A percentile compares a stretch with the other conserved stretches of the same genome.
These are phyloP conservation scores for Torulaspora indica DNA, from an alignment of 805 yeast species.

Conservation along the genomic window DNA sequence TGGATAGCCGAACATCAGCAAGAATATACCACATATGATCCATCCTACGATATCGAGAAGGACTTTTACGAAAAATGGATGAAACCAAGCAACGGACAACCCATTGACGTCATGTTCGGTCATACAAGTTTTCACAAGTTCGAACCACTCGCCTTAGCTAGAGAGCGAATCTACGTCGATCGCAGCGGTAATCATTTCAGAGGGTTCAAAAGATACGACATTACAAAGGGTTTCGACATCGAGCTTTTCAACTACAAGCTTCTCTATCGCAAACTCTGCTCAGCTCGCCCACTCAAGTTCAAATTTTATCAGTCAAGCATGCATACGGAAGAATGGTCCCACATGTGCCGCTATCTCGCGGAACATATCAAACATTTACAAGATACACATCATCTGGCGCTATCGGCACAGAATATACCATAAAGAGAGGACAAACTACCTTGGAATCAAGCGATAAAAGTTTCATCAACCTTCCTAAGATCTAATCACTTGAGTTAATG, in stretches of 20 bases:
- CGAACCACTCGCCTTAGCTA: conserved; percentile 32
- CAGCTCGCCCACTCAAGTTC: conserved; percentile 15
- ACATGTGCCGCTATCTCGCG: conserved; percentile 23
- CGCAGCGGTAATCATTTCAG: conserved; percentile 27
- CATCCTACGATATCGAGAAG: conserved; percentile 14
- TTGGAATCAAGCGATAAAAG: too few species aligned
- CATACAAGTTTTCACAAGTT: conserved; percentile 39
- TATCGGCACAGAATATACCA: neutral
- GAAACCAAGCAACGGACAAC: conserved; percentile 10
- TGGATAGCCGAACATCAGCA: conserved; percentile 11
- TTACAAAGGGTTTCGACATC: conserved; percentile 24
- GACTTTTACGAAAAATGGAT: conserved; percentile 15
- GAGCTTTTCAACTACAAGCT: conserved; percentile 25
- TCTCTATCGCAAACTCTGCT: conserved; percentile 21
- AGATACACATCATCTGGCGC: conserved; percentile 4
- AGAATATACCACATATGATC: conserved; percentile 13
- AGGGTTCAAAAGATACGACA: conserved; percentile 16
- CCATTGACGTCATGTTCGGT: conserved; percentile 32
- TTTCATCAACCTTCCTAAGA: too few species aligned
- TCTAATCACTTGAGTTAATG: too few species aligned
- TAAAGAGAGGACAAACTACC: neutral
- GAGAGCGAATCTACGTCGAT: conserved; percentile 16
- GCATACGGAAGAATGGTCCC: conserved; percentile 16
- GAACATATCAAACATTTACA: conserved; percentile 17
- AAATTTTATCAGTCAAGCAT: conserved; percentile 14